phyloP scores from a whole-genome alignment of 139 green algal species.

The Picochlorum costavermella region DNA sequence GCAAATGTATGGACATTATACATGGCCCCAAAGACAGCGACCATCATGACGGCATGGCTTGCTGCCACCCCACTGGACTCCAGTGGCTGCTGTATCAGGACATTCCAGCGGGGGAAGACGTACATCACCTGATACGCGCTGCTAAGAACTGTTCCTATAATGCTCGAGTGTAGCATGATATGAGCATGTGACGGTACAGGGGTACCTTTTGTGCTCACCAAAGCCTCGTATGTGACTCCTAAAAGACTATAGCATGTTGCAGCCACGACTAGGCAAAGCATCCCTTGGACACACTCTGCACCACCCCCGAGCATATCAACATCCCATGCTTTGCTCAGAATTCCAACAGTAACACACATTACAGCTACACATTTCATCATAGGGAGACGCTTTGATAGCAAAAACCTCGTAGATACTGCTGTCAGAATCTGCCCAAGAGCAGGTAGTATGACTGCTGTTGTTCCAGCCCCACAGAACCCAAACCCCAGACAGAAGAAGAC shows the following conservation, averaged over 20 bases:
- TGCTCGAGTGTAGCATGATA: slow-evolving; percentile 17
- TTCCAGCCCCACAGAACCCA: slow-evolving; percentile 24
- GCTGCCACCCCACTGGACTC: neutral
- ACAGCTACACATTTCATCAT: slow-evolving; percentile 19
- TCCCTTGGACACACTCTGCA: neutral
- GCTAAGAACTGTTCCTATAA: slow-evolving; percentile 13
- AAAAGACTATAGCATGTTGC: slow-evolving; percentile 1
- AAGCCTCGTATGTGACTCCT: slow-evolving; percentile 22
- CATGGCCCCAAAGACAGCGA: slow-evolving; percentile 23
- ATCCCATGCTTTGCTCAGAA: slow-evolving; percentile 20
- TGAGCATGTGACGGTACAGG: slow-evolving; percentile 13
- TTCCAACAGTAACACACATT: slow-evolving; percentile 17
- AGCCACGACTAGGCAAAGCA: neutral
- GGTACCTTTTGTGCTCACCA: slow-evolving; percentile 1
- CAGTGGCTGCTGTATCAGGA: slow-evolving; percentile 17
- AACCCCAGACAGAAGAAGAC: slow-evolving; percentile 30
- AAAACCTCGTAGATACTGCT: slow-evolving; percentile 14
- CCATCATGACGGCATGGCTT: slow-evolving; percentile 2
- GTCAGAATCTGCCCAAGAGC: slow-evolving; percentile 35
- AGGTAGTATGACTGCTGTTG: slow-evolving; percentile 30
- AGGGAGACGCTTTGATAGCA: slow-evolving; percentile 21
- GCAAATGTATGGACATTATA: slow-evolving; percentile 41
- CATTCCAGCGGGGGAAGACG: slow-evolving; percentile 16
- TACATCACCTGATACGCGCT: slow-evolving; percentile 29
- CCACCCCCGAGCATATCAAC: neutral